Evolutionary conservation across 495 filamentous ascomycete species (phyloP).

Genomic region (Tuber aestivum): DNA sequence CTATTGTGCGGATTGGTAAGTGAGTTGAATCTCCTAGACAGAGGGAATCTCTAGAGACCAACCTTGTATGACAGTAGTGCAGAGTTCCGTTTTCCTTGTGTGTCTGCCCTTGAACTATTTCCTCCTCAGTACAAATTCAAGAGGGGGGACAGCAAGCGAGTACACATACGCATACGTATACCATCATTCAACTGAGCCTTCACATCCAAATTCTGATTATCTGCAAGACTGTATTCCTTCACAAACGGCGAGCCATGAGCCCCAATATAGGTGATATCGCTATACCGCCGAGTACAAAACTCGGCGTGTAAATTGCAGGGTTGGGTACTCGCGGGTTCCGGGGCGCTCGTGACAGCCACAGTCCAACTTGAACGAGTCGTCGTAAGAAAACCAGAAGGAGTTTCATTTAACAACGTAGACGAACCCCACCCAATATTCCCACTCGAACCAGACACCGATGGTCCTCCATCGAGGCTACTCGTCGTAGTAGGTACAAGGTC

Average conservation of each 20-base stretch:
- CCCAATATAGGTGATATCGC: conserved; percentile 82
- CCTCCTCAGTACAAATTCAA: neutral
- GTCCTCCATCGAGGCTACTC: too few species aligned
- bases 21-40: neutral
- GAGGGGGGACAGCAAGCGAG: conserved; percentile 10
- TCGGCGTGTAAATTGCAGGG: conserved; percentile 84
- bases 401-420: neutral
- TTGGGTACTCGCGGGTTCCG: conserved; percentile 56
- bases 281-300: conserved; percentile 73
- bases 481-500: neutral
- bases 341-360: conserved; percentile 29
- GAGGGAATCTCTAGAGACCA: neutral
- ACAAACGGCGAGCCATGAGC: conserved; percentile 87
- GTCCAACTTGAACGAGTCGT: conserved; percentile 13
- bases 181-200: conserved; percentile 76
- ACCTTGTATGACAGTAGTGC: conserved; percentile 50
- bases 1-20: conserved; percentile 54
- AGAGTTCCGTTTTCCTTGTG: conserved; percentile 61
- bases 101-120: conserved; percentile 70
- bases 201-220: conserved; percentile 70
- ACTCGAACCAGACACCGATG: too few species aligned
- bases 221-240: conserved; percentile 58
- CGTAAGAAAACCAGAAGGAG: neutral
- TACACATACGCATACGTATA: conserved; percentile 66
- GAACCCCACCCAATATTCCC: neutral